These are phyloP conservation scores for Boletus reticulatus DNA, from an alignment of 768 basidiomycete genomes.

Conservation along the genomic window DNA sequence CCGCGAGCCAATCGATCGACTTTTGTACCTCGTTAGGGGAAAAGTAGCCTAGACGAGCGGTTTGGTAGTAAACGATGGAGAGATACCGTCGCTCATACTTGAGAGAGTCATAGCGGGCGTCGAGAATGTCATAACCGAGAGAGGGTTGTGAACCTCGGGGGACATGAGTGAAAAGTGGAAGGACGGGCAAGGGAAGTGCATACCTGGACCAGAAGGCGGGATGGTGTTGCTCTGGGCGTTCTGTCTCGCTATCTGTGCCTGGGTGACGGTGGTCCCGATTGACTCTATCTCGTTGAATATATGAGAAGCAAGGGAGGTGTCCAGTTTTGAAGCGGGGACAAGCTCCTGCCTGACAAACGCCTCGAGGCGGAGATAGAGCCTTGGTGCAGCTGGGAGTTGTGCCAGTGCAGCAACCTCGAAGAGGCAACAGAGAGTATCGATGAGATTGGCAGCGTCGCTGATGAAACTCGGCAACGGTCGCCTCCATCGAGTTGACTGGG, in stretches of 20 bases:
- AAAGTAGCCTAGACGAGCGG: constrained; percentile 63
- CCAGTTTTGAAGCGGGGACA: constrained; percentile 37
- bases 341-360: constrained; percentile 57
- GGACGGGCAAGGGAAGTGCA: not conserved
- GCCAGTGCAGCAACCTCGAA: constrained; percentile 58
- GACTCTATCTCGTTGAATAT: constrained; percentile 65
- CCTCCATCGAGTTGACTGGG: constrained; percentile 58
- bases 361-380: constrained; percentile 49
- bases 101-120: constrained; percentile 68
- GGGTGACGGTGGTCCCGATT: constrained; percentile 50
- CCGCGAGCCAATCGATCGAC: constrained; percentile 69
- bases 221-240: constrained; percentile 59
- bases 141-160: constrained; percentile 39
- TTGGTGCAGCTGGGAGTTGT: constrained; percentile 40
- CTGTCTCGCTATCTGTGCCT: constrained; percentile 56
- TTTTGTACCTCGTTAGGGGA: constrained; percentile 57
- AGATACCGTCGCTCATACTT: constrained; percentile 71
- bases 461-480: constrained; percentile 66
- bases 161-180: constrained; percentile 1
- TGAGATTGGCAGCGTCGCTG: constrained; percentile 61
- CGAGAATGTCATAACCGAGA: constrained; percentile 66
- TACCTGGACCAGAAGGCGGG: constrained; percentile 34
- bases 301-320: constrained; percentile 47
- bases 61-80: constrained; percentile 55
- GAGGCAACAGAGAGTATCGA: constrained; percentile 67